These are phyloP conservation scores for Oryza coarctata DNA, from an alignment of 176 grass and related monocot species.

Conservation along the genomic window DNA sequence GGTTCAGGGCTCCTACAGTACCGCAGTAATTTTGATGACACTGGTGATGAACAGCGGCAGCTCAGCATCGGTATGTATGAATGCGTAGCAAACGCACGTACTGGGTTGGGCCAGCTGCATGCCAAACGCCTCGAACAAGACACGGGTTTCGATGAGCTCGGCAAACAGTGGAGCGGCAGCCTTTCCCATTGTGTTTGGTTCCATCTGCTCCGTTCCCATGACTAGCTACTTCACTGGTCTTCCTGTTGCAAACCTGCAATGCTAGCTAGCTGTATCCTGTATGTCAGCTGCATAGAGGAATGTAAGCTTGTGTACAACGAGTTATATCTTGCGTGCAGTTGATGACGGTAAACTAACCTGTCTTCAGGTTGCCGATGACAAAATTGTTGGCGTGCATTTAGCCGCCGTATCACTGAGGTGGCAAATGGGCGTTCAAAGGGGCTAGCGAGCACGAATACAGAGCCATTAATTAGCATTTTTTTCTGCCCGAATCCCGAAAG, in stretches of 20 bases:
- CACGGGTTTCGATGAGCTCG: neutral
- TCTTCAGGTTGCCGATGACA: neutral
- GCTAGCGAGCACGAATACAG: neutral
- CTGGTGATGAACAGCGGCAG: neutral
- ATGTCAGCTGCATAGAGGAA: neutral
- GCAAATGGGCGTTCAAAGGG: neutral
- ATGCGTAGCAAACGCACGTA: neutral
- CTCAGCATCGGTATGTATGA: neutral
- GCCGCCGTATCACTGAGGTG: neutral
- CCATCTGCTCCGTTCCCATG: neutral
- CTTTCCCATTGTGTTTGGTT: neutral
- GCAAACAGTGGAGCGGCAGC: neutral
- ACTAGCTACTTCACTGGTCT: no score
- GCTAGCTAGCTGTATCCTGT: neutral
- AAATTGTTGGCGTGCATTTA: neutral
- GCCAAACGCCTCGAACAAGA: neutral
- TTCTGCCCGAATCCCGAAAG: neutral
- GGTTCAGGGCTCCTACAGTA: neutral
- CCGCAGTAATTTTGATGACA: neutral
- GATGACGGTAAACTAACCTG: neutral
- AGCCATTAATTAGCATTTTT: neutral
- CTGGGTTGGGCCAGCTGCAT: neutral
- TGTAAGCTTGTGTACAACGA: neutral
- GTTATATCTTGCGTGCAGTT: neutral
- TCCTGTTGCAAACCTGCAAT: no score